Evolutionary conservation across 2,329 filamentous ascomycete species (phyloP).

Genomic region (Venturiaceae sp.): DNA sequence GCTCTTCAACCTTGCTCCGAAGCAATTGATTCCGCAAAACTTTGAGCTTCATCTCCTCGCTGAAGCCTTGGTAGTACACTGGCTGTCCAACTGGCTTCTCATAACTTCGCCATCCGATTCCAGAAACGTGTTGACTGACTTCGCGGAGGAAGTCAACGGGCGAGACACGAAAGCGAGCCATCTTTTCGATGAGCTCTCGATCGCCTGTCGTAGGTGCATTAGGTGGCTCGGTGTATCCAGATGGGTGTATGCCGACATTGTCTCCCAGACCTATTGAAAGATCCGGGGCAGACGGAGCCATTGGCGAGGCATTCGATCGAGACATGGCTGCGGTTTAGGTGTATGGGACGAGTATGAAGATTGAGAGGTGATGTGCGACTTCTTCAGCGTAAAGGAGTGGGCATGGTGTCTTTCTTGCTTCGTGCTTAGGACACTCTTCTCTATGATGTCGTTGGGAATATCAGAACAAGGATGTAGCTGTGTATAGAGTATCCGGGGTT

Average conservation of each 20-base stretch:
- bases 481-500: neutral
- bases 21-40: slow-evolving; percentile 71
- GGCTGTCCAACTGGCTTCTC: slow-evolving; percentile 84
- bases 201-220: slow-evolving; percentile 32
- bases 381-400: neutral
- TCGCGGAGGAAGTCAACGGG: slow-evolving; percentile 79
- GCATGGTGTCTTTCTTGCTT: too few relatives aligned
- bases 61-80: slow-evolving; percentile 87
- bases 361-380: neutral
- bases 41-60: slow-evolving; percentile 73
- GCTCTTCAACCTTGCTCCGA: slow-evolving; percentile 60
- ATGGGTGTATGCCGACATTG: slow-evolving; percentile 33
- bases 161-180: slow-evolving; percentile 72
- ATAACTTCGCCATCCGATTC: slow-evolving; percentile 91
- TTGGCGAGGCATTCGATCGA: neutral
- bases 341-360: neutral
- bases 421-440: too few relatives aligned
- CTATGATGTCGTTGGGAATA: neutral
- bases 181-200: slow-evolving; percentile 66
- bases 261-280: slow-evolving; percentile 35
- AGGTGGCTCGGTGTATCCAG: slow-evolving; percentile 27
- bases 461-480: neutral
- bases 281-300: slow-evolving; percentile 24
- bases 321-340: neutral
- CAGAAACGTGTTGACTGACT: slow-evolving; percentile 85